phyloP scores from a whole-genome alignment of 1,284 basidiomycete species.

The Microbotryum scabiosae region DNA sequence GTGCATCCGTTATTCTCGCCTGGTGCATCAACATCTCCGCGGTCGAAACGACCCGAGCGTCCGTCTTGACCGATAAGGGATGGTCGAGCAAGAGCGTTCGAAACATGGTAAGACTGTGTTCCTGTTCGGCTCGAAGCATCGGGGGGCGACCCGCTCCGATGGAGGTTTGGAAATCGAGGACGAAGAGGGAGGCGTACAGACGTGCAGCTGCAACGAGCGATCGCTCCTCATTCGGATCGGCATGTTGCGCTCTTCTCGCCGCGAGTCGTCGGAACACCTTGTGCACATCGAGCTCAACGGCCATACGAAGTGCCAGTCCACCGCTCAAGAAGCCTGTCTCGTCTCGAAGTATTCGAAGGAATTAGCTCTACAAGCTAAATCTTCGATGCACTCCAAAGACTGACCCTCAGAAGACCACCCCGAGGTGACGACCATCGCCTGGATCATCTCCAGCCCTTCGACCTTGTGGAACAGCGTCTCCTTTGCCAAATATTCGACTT shows the following conservation, averaged over 20 bases:
- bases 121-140: slow-evolving; percentile 55
- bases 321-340: slow-evolving; percentile 85
- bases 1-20: too few species aligned
- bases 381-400: too few species aligned
- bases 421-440: slow-evolving; percentile 65
- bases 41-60: slow-evolving; percentile 87
- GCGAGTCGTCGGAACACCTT: slow-evolving; percentile 77
- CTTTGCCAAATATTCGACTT: slow-evolving; percentile 72
- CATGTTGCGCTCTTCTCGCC: slow-evolving; percentile 56
- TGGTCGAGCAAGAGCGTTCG: slow-evolving; percentile 74
- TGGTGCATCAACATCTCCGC: slow-evolving; percentile 46
- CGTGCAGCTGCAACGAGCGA: slow-evolving; percentile 69
- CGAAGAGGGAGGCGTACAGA: slow-evolving; percentile 82
- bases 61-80: slow-evolving; percentile 79
- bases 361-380: too few species aligned
- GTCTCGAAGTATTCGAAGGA: too few species aligned
- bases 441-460: slow-evolving; percentile 69
- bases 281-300: slow-evolving; percentile 80
- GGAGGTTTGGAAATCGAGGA: slow-evolving; percentile 86
- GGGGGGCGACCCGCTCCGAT: slow-evolving; percentile 87
- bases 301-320: slow-evolving; percentile 86
- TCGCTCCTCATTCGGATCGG: slow-evolving; percentile 57
- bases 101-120: slow-evolving; percentile 78
- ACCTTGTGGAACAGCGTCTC: slow-evolving; percentile 79
- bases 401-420: too few species aligned